Evolutionary conservation across 345 rosid species (phyloP).

Genomic region (Populus davidiana): DNA sequence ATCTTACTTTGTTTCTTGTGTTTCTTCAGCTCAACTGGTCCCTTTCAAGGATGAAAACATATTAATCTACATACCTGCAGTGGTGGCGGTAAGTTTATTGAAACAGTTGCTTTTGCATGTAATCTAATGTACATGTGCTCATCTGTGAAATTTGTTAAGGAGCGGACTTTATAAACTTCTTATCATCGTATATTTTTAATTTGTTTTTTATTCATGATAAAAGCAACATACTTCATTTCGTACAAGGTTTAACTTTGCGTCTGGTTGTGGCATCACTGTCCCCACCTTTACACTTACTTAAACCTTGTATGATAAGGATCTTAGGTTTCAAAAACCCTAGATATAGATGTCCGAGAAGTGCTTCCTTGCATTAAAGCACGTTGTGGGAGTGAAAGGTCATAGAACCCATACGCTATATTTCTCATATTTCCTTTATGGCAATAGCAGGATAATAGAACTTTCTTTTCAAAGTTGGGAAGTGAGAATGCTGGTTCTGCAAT

Average conservation of each 20-base stretch:
- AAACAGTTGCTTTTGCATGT: neutral
- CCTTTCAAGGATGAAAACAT: constrained; percentile 48
- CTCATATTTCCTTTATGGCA: neutral
- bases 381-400: no score
- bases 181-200: neutral
- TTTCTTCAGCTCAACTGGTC: constrained; percentile 83
- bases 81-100: constrained; percentile 75
- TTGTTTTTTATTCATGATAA: neutral
- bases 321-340: neutral
- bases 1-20: neutral
- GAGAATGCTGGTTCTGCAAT: neutral
- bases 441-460: neutral
- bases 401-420: neutral
- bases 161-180: neutral
- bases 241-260: neutral
- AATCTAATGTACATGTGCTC: neutral
- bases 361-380: neutral
- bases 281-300: neutral
- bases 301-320: neutral
- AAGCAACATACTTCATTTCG: neutral
- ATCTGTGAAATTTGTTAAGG: neutral
- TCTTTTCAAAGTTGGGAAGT: neutral
- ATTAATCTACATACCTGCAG: constrained; percentile 61
- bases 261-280: neutral
- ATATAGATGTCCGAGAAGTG: constrained; percentile 2